Evolutionary conservation across 139 green algal species (phyloP).

Genomic region (Chlamydomonas sphaeroides): DNA sequence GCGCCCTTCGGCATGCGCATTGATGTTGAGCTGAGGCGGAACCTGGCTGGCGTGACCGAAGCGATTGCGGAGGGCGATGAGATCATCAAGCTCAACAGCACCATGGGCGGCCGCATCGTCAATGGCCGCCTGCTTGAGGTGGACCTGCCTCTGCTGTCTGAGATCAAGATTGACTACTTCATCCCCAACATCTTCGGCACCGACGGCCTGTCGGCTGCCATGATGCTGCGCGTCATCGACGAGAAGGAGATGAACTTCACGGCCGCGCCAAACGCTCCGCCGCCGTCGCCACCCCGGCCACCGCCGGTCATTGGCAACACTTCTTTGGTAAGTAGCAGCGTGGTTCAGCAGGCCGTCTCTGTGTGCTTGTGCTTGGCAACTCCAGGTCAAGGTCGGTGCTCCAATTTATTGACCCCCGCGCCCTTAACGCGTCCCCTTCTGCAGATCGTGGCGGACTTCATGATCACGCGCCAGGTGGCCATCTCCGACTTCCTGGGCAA

Average conservation of each 20-base stretch:
- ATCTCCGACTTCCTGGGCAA: too few relatives aligned
- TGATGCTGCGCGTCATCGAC: conserved; percentile 3
- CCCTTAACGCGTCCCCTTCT: neutral
- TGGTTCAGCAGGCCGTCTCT: too few relatives aligned
- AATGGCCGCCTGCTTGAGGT: neutral
- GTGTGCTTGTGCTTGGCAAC: too few relatives aligned
- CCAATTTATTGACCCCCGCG: too few relatives aligned
- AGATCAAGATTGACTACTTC: conserved; percentile 15
- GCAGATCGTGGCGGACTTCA: conserved; percentile 31
- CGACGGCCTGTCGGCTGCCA: conserved; percentile 21
- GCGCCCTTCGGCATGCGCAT: conserved; percentile 32
- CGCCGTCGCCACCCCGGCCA: neutral
- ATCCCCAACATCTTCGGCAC: neutral
- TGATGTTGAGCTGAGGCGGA: neutral
- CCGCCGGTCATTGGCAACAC: neutral
- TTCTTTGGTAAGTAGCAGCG: neutral
- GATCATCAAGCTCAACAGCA: neutral
- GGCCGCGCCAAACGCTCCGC: neutral
- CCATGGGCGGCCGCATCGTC: neutral
- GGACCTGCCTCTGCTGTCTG: neutral
- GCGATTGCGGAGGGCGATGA: too few relatives aligned
- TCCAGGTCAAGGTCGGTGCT: too few relatives aligned
- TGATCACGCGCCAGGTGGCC: conserved; percentile 8
- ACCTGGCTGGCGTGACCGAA: too few relatives aligned
- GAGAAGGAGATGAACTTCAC: neutral